Percentiles rank a stretch among this genome's conserved stretches.
Conservation (phyloP, 139 green algal species). For the Chlamydomonas sphaeroides region DNA sequence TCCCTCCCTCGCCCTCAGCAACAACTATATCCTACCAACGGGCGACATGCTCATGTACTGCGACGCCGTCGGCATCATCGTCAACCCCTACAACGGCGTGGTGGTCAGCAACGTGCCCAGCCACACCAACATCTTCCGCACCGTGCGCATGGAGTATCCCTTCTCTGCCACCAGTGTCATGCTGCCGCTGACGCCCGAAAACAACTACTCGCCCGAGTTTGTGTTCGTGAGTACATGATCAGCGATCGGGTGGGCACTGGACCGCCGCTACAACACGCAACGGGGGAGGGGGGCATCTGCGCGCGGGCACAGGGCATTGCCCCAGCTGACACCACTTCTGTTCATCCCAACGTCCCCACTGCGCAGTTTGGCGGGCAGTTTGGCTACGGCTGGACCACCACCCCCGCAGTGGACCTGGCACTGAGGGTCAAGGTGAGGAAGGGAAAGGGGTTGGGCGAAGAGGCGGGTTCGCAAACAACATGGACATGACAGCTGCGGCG, state of each 20-base stretch:
- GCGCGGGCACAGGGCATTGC: too few species aligned
- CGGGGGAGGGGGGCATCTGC: too few species aligned
- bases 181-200: slow-evolving; percentile 38
- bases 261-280: too few species aligned
- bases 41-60: slow-evolving; percentile 53
- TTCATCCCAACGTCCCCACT: too few species aligned
- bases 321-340: too few species aligned
- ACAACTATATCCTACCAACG: slow-evolving; percentile 50
- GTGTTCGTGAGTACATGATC: too few species aligned
- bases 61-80: slow-evolving; percentile 37
- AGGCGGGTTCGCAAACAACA: too few species aligned
- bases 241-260: too few species aligned
- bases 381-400: slow-evolving; percentile 34
- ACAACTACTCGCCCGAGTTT: slow-evolving; percentile 50
- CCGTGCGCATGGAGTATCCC: slow-evolving; percentile 46
- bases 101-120: neutral
- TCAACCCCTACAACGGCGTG: slow-evolving; percentile 35
- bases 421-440: slow-evolving; percentile 14
- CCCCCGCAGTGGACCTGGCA: slow-evolving; percentile 15
- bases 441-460: too few species aligned
- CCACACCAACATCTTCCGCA: slow-evolving; percentile 12
- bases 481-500: too few species aligned
- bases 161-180: slow-evolving; percentile 45
- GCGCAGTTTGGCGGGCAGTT: too few species aligned
- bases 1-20: neutral